A percentile compares a stretch with the other conserved stretches of the same genome.
These are phyloP conservation scores for Apiotrichum domesticum DNA, from an alignment of 1,284 basidiomycete genomes.

Conservation along the genomic window DNA sequence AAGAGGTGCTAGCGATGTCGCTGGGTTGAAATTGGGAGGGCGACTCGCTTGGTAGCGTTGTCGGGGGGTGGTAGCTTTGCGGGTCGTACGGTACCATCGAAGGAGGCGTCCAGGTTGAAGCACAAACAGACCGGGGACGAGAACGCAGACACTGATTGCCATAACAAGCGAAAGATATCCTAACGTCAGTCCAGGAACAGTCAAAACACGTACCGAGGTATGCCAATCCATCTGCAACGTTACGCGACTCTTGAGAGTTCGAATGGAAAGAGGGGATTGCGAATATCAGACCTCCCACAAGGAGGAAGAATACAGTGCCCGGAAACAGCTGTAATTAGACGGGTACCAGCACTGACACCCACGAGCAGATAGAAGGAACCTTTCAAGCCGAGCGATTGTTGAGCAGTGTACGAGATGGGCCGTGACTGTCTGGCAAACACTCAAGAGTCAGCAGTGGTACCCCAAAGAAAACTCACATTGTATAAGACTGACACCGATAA, in stretches of 20 bases:
- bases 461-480: slow-evolving; percentile 52
- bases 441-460: slow-evolving; percentile 5
- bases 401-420: slow-evolving; percentile 58
- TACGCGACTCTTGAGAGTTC: slow-evolving; percentile 47
- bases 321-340: slow-evolving; percentile 42
- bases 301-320: slow-evolving; percentile 58
- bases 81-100: slow-evolving; percentile 54
- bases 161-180: slow-evolving; percentile 54
- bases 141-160: slow-evolving; percentile 61
- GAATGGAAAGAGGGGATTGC: slow-evolving; percentile 56
- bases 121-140: slow-evolving; percentile 62
- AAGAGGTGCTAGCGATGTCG: slow-evolving; percentile 60
- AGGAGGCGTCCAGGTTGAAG: slow-evolving; percentile 62
- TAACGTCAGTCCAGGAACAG: slow-evolving; percentile 1
- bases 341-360: not conserved
- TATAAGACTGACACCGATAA: slow-evolving; percentile 54
- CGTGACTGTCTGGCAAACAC: slow-evolving; percentile 49
- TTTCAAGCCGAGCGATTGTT: slow-evolving; percentile 59
- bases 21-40: slow-evolving; percentile 63
- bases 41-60: slow-evolving; percentile 67
- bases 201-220: slow-evolving; percentile 57
- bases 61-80: slow-evolving; percentile 62
- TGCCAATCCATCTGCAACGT: slow-evolving; percentile 62
- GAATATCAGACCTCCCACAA: slow-evolving; percentile 62
- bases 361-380: slow-evolving; percentile 61